Evolutionary conservation across 495 filamentous ascomycete genomes (phyloP).

Genomic region (Amphirosellinia nigrospora): DNA sequence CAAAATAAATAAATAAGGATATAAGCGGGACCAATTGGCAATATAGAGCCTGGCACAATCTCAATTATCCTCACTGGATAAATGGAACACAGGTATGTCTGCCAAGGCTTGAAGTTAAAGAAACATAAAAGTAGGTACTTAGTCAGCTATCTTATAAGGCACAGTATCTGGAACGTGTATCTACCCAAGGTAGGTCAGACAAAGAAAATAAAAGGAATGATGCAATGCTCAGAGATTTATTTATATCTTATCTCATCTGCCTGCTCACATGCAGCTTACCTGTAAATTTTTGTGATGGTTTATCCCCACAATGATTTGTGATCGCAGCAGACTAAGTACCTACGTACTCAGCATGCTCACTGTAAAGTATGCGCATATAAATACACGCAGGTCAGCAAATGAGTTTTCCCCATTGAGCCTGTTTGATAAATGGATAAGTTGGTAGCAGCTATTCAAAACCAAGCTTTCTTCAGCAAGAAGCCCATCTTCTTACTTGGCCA

Average conservation of each 20-base stretch:
- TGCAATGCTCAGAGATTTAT: not conserved
- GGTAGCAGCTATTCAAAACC: too few relatives aligned
- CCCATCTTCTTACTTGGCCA: too few relatives aligned
- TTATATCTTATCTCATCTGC: not conserved
- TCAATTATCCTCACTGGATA: conserved; percentile 12
- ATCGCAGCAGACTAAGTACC: too few relatives aligned
- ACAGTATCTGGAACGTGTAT: too few relatives aligned
- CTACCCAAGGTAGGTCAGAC: conserved; percentile 4
- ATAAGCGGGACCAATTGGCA: not conserved
- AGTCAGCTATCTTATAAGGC: not conserved
- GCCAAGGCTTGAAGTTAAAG: not conserved
- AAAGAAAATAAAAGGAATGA: not conserved
- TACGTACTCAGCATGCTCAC: too few relatives aligned
- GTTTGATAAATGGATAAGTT: not conserved
- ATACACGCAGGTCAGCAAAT: not conserved
- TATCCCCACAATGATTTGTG: too few relatives aligned
- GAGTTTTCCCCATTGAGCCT: not conserved
- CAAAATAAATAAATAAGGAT: not conserved
- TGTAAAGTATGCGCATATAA: not conserved
- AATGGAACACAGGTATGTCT: not conserved
- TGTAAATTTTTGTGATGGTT: too few relatives aligned
- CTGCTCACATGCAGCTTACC: not conserved
- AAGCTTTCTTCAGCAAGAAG: too few relatives aligned
- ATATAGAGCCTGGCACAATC: not conserved
- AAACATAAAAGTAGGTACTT: not conserved